Base-by-base conservation (phyloP, 2,329 filamentous ascomycete genomes). In the Bipolaris gigantea region DNA sequence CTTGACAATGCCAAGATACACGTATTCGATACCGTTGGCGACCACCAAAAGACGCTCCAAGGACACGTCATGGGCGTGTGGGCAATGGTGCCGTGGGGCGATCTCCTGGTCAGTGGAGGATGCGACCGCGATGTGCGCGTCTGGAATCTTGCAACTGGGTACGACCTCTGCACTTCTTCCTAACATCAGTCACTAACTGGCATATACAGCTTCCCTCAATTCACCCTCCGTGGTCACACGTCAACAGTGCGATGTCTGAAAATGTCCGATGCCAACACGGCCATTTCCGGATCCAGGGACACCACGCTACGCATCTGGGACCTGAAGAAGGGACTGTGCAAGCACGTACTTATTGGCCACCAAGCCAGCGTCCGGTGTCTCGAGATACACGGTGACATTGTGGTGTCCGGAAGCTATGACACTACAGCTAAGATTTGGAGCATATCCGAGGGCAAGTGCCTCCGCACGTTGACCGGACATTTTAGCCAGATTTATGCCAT, bases 401-500 rank as follows among this genome's bases (percentile, higher is more conserved):
- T 97, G 36, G 94, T 99, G n/a, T 97, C 92, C 27, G 94, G 94
- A 53, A 96, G 92, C 74, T 99, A 99, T 76, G 94, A 99, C 73
- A 97, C 94, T 6, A 97, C 91, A 19, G 94, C 94, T 19, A 89
- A 92, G 65, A 93, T 99, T 53, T 99, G 94, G 94, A 97, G 90
- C 74, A 97, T 99, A 48, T 96, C 91, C 2, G 90, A 97, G 76
- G 94, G 94, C 27, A 87, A 91, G 59, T 99, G 94, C 73, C 79
- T 97, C 50, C 88, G 93, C 63, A 97, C 92, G 0, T 81, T 99
- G 35, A 87, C 89, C 40, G 94, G 94, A 0, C 94, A 99, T 75
- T 99, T 97, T 76, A 97, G 93, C 72, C 94, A 99, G 72, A 99
- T 99, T 54, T 99, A 99, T 73, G 94, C 94, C 18, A 96, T 99